Evolutionary conservation across 345 rosid genomes (phyloP), one percentile per base, ranked within the genome.

Genomic region (Corchorus capsularis): DNA sequence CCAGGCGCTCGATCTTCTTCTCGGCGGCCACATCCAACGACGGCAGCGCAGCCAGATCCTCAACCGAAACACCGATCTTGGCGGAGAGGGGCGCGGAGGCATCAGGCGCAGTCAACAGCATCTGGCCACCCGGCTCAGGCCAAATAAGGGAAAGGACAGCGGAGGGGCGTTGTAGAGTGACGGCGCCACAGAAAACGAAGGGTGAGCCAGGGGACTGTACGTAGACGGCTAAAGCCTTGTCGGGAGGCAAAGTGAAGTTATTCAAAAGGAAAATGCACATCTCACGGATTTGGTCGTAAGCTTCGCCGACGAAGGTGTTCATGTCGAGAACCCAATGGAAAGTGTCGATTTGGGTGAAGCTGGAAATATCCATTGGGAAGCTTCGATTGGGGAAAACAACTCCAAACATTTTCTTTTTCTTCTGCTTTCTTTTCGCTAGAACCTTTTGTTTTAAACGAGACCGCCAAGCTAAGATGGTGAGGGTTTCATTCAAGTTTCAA

Each of bases 281-380:
- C 27, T 96, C 98, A 9, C 89, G 84, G 55, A 93, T 83, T 78
- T 92, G 92, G 75, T 92, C 93, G 78, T 93, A 93, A 0, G 92
- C 95, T 82, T 96, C 96, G 3, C 97, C 98, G 32, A 95, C 99
- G 83, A 96, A 93, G 63, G 89, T 86, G 86, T 92, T 96, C 98
- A 93, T 96, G 87, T 96, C 98, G 73, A 96, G 99, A 27, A 96
- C 77, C 99, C 98, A 96, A 65, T 96, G 97, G 80, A 87, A 85
- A 32, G 96, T 92, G 77, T 91, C 98, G 84, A 96, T 92, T 83
- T 96, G 99, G 73, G 89, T 47, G 82, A 96, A 96, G 50, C 92
- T 78, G 74, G 99, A 93, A 68, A 92, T 92, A 79, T 93, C 98
- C 78, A 96, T 83, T 1, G 99, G 99, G 84, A 92, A 96, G 81